Evolutionary conservation across 2,329 filamentous ascomycete genomes (phyloP).

Genomic region (Trichoderma lentiforme): DNA sequence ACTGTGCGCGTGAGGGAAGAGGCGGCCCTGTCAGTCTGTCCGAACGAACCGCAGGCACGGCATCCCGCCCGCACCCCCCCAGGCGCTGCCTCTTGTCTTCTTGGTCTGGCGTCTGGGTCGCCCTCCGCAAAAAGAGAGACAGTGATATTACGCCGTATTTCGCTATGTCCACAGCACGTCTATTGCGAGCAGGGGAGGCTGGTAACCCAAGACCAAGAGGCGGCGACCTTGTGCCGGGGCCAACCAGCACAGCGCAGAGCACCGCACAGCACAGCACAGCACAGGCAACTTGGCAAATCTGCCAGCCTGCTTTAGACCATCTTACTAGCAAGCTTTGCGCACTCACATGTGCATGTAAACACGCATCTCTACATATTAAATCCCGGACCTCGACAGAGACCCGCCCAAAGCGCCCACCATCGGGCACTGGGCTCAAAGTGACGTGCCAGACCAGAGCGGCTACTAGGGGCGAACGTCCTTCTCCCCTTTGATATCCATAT

Average conservation of each 20-base stretch:
- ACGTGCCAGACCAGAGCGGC: conserved; percentile 7
- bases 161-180: not conserved
- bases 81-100: not conserved
- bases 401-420: conserved; percentile 15
- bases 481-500: not conserved
- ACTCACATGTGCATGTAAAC: conserved; percentile 1
- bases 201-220: not conserved
- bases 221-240: not conserved
- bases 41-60: conserved; percentile 12
- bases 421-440: conserved; percentile 12
- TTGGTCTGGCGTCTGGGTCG: not conserved
- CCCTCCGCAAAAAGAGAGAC: not conserved
- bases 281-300: conserved; percentile 4
- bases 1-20: not conserved
- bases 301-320: not conserved
- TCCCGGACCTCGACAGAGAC: conserved; percentile 8
- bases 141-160: conserved; percentile 9
- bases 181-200: conserved; percentile 14
- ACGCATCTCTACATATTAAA: conserved; percentile 4
- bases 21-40: conserved; percentile 16
- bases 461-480: not conserved
- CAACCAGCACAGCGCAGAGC: not conserved
- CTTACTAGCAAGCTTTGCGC: conserved; percentile 1
- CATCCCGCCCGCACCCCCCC: conserved; percentile 1
- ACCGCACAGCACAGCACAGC: not conserved